Evolutionary conservation across 1,139 yeast species (phyloP).

Genomic region (Geotrichum phurueaensis): DNA sequence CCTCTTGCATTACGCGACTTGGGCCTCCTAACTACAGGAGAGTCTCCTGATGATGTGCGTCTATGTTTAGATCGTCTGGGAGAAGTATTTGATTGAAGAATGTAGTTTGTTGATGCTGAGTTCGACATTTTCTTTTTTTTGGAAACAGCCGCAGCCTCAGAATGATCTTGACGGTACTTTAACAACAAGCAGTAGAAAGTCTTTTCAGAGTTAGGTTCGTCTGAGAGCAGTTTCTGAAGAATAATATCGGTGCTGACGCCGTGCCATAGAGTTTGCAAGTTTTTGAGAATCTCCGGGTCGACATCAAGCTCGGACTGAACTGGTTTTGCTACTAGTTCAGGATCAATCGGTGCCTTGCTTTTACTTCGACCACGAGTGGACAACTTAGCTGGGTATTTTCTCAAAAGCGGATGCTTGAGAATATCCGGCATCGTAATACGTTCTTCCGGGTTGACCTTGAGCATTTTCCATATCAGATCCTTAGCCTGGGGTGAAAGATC

Average conservation of each 20-base stretch:
- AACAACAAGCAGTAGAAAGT: constrained; percentile 77
- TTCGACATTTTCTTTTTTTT: not conserved
- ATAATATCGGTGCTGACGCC: constrained; percentile 66
- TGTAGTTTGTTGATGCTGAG: not conserved
- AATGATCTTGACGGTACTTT: constrained; percentile 79
- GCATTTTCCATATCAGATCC: constrained; percentile 77
- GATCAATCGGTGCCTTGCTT: not conserved
- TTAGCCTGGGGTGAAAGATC: constrained; percentile 76
- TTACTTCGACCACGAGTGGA: not conserved
- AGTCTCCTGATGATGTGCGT: not conserved
- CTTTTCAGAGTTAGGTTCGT: constrained; percentile 72
- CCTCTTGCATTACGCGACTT: not conserved
- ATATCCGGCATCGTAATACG: constrained; percentile 74
- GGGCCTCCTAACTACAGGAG: not conserved
- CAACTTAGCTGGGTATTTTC: constrained; percentile 52
- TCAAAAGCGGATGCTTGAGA: constrained; percentile 69
- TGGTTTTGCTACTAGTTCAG: constrained; percentile 32
- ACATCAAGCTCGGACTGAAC: constrained; percentile 52
- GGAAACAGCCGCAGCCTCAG: constrained; percentile 18
- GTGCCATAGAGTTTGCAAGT: constrained; percentile 84
- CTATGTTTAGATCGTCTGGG: not conserved
- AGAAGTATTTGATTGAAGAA: not conserved
- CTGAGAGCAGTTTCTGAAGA: constrained; percentile 51
- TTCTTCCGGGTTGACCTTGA: constrained; percentile 69
- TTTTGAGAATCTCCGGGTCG: constrained; percentile 77